A percentile compares a stretch with the other conserved stretches of the same genome.
Evolutionary conservation across 352 stramenopile genomes (phyloP).

Genomic region (Peronospora destructor): DNA sequence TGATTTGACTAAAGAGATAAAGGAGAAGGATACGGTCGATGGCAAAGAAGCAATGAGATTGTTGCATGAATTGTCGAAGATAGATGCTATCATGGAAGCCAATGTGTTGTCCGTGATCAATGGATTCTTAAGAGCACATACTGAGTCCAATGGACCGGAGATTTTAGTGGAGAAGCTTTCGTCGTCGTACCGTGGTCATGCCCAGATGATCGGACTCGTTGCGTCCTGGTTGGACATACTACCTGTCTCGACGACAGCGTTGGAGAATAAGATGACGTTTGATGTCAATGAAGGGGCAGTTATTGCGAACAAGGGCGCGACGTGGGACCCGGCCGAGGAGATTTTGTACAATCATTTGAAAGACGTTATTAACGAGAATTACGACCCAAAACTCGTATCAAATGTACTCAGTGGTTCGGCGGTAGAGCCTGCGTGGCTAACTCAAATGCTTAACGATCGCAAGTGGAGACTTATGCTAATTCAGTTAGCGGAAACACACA

Average conservation of each 20-base stretch:
- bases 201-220: constrained; percentile 83
- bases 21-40: constrained; percentile 62
- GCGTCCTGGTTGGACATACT: constrained; percentile 73
- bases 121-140: constrained; percentile 72
- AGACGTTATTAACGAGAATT: constrained; percentile 70
- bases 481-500: constrained; percentile 78
- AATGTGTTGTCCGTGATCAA: constrained; percentile 80
- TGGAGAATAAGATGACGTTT: constrained; percentile 73
- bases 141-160: constrained; percentile 72
- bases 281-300: constrained; percentile 61
- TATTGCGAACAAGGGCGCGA: constrained; percentile 56
- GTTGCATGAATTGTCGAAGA: constrained; percentile 58
- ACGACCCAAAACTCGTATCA: constrained; percentile 80
- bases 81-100: constrained; percentile 79
- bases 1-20: constrained; percentile 27
- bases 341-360: constrained; percentile 75
- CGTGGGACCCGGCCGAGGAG: constrained; percentile 68
- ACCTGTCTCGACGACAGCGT: constrained; percentile 44
- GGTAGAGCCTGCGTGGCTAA: constrained; percentile 74
- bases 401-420: constrained; percentile 78
- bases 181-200: constrained; percentile 78
- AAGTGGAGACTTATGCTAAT: constrained; percentile 85
- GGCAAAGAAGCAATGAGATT: constrained; percentile 66
- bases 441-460: constrained; percentile 69
- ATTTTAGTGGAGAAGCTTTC: constrained; percentile 83